Evolutionary conservation across 148 eudicot species (phyloP).

Genomic region (Linanthus parryae): DNA sequence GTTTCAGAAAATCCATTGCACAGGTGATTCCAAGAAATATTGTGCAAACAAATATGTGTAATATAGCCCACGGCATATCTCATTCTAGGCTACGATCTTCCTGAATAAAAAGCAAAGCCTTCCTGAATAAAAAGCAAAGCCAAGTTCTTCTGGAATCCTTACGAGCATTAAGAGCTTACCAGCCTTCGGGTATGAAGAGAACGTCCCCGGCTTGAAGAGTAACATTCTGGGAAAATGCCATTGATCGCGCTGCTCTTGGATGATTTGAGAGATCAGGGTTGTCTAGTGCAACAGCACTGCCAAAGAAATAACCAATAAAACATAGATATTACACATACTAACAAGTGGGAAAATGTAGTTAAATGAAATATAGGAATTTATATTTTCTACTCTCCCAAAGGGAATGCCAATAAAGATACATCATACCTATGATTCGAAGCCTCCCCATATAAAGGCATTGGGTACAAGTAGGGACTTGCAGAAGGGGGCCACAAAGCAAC

Average conservation of each 20-base stretch:
- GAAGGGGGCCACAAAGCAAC: conserved; percentile 95
- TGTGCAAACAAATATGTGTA: too few species aligned
- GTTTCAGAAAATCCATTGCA: too few species aligned
- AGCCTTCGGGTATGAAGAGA: conserved; percentile 94
- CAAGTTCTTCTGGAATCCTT: too few species aligned
- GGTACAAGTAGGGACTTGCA: conserved; percentile 64
- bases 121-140: too few species aligned
- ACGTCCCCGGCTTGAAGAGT: conserved; percentile 85
- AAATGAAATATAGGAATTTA: not conserved
- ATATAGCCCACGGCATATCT: too few species aligned
- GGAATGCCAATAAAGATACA: not conserved
- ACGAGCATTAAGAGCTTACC: conserved; percentile 36
- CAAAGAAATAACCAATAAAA: conserved; percentile 9
- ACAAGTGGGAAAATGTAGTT: too few species aligned
- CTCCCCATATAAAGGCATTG: conserved; percentile 88
- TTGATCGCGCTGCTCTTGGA: conserved; percentile 55
- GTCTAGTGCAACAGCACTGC: conserved; percentile 69
- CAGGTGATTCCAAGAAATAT: too few species aligned
- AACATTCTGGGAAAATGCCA: conserved; percentile 60
- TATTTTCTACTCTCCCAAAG: not conserved
- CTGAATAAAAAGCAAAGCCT: too few species aligned
- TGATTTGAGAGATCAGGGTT: conserved; percentile 52
- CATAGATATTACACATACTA: conserved; percentile 4
- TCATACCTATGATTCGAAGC: conserved; percentile 88
- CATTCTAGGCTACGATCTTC: too few species aligned